A percentile compares a stretch with the other conserved stretches of the same genome.
Conservation (phyloP, 352 stramenopile species). For the Saprolegnia parasitica region DNA sequence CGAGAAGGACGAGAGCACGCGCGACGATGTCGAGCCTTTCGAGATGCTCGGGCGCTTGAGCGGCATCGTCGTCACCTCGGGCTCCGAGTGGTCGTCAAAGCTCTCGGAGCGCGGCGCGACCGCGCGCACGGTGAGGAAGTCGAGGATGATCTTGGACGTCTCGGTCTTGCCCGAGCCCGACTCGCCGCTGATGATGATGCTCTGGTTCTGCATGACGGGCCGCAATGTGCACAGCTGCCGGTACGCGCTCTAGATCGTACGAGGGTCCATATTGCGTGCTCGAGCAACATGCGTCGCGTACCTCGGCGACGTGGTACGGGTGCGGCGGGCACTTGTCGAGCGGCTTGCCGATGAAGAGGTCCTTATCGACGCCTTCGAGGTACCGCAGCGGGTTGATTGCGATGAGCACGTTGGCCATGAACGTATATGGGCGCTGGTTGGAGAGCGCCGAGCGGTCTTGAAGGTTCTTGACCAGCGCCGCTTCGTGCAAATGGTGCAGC, state of each 20-base stretch:
- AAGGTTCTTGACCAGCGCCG: conserved; percentile 31
- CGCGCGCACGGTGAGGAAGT: conserved; percentile 82
- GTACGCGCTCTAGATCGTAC: conserved; percentile 48
- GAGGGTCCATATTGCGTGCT: neutral
- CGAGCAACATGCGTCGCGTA: conserved; percentile 5
- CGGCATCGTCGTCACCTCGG: conserved; percentile 47
- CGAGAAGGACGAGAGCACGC: conserved; percentile 54
- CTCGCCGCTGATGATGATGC: conserved; percentile 80
- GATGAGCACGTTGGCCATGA: conserved; percentile 33
- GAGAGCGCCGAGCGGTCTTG: conserved; percentile 28
- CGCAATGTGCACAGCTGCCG: conserved; percentile 61
- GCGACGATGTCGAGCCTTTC: conserved; percentile 28
- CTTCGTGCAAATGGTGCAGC: conserved; percentile 55
- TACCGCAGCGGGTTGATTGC: conserved; percentile 33
- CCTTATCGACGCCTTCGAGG: conserved; percentile 53
- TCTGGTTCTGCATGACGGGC: conserved; percentile 83
- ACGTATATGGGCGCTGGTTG: conserved; percentile 32
- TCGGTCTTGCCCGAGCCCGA: conserved; percentile 91
- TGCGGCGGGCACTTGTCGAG: conserved; percentile 31
- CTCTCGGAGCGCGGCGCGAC: conserved; percentile 47
- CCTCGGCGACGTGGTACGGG: conserved; percentile 31
- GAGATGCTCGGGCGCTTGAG: conserved; percentile 33
- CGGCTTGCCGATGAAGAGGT: conserved; percentile 20
- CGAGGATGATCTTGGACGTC: conserved; percentile 95
- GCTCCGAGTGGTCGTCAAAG: conserved; percentile 57